Base-by-base conservation (phyloP, 2,329 filamentous ascomycete genomes). In the Aspergillus phoenicis region DNA sequence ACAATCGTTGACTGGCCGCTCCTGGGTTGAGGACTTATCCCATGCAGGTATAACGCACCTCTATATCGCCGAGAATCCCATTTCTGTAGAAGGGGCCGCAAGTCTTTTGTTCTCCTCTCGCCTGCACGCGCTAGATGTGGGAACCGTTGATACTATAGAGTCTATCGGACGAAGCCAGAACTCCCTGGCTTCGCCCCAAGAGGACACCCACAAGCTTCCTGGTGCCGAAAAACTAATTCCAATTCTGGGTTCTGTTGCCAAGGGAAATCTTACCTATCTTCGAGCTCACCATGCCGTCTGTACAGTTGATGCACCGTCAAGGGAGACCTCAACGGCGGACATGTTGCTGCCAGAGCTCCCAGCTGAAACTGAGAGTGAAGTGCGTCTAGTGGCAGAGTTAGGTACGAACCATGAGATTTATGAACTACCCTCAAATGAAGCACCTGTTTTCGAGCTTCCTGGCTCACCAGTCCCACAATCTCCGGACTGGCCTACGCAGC, bases 1-100 rank as follows among this genome's bases (percentile, higher is more conserved):
- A 1, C 75, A 74, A 22, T 78, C 78, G 1, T 82, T 85, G 45
- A 79, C 84, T 15, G 82, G 81, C 8, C 80, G 82, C 53, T 79
- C 85, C 30, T 81, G 83, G 39, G 81, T 87, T 28, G 85, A 87
- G 65, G 81, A 85, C 64, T 75, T 83, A 1, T 78, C 82, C 22
- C 78, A 83, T 66, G 74, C 77, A 8, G 86, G 86, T 2, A 80
- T 87, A 39, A 87, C 85, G 0, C 85, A 88, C 73, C 73, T 88
- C 2, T 86, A 85, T 66, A 79, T 88, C 13, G 79, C 85, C 3
- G 80, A 80, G 7, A 88, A 88, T 59, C 66, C 75, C 3, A 70
- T 88, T 5, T 85, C 83, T 1, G 80, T 84, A 0, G 84, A 86
- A 68, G 85, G 84, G 0, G 73, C 85, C 5, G 83, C 81, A 3